A percentile compares a stretch with the other conserved stretches of the same genome.
Conservation (phyloP, 2,329 filamentous ascomycete genomes). For the Pseudocercospora macadamiae region DNA sequence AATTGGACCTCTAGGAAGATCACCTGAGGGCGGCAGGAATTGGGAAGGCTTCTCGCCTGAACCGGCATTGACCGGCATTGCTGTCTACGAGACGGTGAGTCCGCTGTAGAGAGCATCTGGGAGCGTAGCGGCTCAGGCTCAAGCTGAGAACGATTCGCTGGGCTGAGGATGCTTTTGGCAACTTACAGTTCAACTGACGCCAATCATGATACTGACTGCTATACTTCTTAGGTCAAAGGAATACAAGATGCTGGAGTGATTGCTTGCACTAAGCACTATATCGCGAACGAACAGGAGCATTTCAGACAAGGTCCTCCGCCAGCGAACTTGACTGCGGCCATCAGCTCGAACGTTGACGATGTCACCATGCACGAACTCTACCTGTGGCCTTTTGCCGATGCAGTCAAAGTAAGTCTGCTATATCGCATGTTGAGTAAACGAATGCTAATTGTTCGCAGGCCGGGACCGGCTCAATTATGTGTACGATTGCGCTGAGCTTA, state of each 20-base stretch:
- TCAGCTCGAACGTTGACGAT: conserved; percentile 66
- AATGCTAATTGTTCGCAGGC: too few relatives aligned
- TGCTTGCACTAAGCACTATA: conserved; percentile 80
- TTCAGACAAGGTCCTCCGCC: conserved; percentile 59
- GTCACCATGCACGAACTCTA: conserved; percentile 57
- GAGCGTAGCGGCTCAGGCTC: too few relatives aligned
- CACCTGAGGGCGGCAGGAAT: conserved; percentile 69
- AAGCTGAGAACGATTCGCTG: too few relatives aligned
- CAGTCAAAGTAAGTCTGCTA: too few relatives aligned
- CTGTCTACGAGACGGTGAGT: conserved; percentile 71
- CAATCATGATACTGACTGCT: too few relatives aligned
- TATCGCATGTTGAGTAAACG: too few relatives aligned
- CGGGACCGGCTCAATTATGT: conserved; percentile 56
- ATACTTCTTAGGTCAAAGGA: too few relatives aligned
- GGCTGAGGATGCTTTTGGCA: too few relatives aligned
- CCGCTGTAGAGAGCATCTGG: too few relatives aligned
- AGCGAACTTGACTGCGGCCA: conserved; percentile 61
- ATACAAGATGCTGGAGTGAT: conserved; percentile 82
- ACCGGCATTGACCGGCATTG: conserved; percentile 72
- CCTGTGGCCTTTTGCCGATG: conserved; percentile 54
- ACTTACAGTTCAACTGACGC: too few relatives aligned
- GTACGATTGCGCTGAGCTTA: conserved; percentile 31
- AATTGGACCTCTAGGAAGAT: conserved; percentile 71
- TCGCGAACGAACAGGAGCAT: conserved; percentile 74
- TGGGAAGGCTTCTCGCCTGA: conserved; percentile 75